Conservation (phyloP, 768 basidiomycete genomes). For the Naganishia friedmannii region DNA sequence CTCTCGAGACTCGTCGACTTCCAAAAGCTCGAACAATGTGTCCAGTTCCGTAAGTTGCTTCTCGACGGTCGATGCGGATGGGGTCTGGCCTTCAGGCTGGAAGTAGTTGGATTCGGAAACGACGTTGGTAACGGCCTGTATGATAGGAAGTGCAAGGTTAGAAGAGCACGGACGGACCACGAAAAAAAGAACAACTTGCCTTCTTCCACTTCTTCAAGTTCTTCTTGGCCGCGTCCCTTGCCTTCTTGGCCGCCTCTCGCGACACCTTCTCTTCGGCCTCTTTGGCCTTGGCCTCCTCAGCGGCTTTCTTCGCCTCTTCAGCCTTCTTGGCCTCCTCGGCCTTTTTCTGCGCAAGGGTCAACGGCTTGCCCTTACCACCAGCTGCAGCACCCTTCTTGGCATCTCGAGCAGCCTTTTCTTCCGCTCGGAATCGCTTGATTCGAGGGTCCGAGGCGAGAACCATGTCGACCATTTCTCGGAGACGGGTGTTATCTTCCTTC, state of each 20-base stretch:
- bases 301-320: constrained; percentile 56
- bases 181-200: constrained; percentile 52
- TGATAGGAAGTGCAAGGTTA: constrained; percentile 37
- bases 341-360: constrained; percentile 55
- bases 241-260: constrained; percentile 60
- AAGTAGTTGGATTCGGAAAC: constrained; percentile 56
- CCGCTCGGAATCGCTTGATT: constrained; percentile 92
- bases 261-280: constrained; percentile 49
- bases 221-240: constrained; percentile 63
- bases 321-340: constrained; percentile 58
- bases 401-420: constrained; percentile 90
- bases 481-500: constrained; percentile 91
- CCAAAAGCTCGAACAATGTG: constrained; percentile 49
- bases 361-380: constrained; percentile 44
- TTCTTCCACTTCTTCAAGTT: constrained; percentile 63
- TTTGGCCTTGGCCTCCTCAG: constrained; percentile 65
- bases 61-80: constrained; percentile 52
- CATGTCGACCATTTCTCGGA: constrained; percentile 81
- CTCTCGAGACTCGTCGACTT: constrained; percentile 53
- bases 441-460: constrained; percentile 80
- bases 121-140: constrained; percentile 53
- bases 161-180: neutral
- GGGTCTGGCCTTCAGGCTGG: constrained; percentile 48
- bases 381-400: constrained; percentile 64
- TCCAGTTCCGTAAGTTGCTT: constrained; percentile 55